Conservation (phyloP, 768 basidiomycete species). For the Lactarius vividus region DNA sequence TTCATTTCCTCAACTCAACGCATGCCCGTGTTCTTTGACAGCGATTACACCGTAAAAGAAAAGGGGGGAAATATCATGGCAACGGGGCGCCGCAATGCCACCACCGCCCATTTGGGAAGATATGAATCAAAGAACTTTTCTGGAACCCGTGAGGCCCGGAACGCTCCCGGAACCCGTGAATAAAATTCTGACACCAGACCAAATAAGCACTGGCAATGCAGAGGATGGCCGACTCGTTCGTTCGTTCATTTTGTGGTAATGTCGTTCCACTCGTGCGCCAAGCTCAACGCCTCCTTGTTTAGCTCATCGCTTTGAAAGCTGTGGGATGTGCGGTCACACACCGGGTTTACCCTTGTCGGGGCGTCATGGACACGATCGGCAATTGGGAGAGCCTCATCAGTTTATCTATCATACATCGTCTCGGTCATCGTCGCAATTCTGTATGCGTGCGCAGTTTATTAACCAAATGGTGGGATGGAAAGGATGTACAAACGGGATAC, state of each 20-base stretch:
- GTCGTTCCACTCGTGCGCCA: too few relatives aligned
- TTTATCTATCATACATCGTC: neutral
- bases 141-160: too few relatives aligned
- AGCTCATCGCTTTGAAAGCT: neutral
- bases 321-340: neutral
- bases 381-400: neutral
- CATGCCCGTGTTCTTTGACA: neutral
- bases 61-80: neutral
- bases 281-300: too few relatives aligned
- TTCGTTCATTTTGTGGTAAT: too few relatives aligned
- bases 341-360: neutral
- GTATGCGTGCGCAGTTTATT: neutral
- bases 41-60: too few relatives aligned
- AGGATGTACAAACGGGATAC: neutral
- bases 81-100: neutral
- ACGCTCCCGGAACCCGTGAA: neutral
- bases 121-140: neutral
- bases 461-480: neutral
- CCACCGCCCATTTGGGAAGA: neutral
- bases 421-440: too few relatives aligned
- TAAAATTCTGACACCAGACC: neutral
- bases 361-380: neutral
- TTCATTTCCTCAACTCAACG: neutral
- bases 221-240: neutral
- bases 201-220: neutral